phyloP scores from a whole-genome alignment of 1,139 yeast genomes.

The Sugiyamaella pinicola region DNA sequence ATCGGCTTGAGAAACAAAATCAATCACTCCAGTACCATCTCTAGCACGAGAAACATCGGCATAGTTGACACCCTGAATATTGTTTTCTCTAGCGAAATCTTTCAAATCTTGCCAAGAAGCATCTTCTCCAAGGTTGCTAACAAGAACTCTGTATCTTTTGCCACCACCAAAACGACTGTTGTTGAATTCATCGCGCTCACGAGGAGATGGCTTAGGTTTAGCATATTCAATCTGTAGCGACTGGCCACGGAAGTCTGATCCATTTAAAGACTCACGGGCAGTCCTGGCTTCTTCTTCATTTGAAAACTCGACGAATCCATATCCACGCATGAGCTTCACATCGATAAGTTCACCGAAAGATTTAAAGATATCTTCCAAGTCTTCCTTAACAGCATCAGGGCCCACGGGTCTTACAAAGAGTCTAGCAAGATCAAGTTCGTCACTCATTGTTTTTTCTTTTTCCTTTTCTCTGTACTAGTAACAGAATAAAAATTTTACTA shows the following conservation, averaged over 20 bases:
- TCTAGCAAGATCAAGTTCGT: slow-evolving; percentile 18
- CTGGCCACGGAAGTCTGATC: slow-evolving; percentile 42
- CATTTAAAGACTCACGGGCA: slow-evolving; percentile 40
- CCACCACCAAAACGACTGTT: slow-evolving; percentile 22
- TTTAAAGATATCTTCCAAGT: slow-evolving; percentile 62
- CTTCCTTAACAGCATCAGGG: slow-evolving; percentile 37
- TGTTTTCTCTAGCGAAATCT: slow-evolving; percentile 43
- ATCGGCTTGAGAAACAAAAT: slow-evolving; percentile 74
- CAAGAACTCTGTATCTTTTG: slow-evolving; percentile 31
- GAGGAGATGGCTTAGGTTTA: slow-evolving; percentile 33
- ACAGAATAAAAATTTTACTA: too few relatives aligned
- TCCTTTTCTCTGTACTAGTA: background rate
- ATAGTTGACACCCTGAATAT: slow-evolving; percentile 40
- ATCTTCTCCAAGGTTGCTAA: slow-evolving; percentile 33
- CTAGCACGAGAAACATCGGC: slow-evolving; percentile 41
- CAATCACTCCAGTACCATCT: slow-evolving; percentile 60
- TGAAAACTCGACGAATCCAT: slow-evolving; percentile 77
- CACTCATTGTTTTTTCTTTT: slow-evolving; percentile 12
- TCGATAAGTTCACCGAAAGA: slow-evolving; percentile 70
- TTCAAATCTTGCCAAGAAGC: slow-evolving; percentile 45
- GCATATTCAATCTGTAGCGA: slow-evolving; percentile 43
- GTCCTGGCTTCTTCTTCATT: slow-evolving; percentile 35
- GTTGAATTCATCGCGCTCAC: slow-evolving; percentile 16
- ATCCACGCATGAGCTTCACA: slow-evolving; percentile 71
- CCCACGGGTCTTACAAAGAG: slow-evolving; percentile 22